Evolutionary conservation across 495 filamentous ascomycete species (phyloP), one percentile per base, ranked within the genome.

Genomic region (Penicillium subrubescens): DNA sequence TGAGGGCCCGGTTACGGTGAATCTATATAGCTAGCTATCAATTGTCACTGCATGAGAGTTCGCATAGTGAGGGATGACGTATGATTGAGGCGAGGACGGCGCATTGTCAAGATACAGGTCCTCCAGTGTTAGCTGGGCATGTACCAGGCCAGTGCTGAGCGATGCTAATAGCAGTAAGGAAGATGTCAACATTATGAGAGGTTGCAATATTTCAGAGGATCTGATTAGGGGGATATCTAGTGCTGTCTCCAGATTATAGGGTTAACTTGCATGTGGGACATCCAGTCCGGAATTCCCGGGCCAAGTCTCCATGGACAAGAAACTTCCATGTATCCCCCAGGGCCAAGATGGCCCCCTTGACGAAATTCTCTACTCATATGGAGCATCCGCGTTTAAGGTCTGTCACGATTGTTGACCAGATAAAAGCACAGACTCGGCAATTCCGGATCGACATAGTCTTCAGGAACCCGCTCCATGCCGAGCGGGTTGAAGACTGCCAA

Each of bases 1-100:
- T 3, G 79, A 80, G 6, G 75, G 74, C 2, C 80, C 80, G 5
- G 79, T 82, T 1, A 80, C 77, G 11, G 71, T 65, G 67, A 79
- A 81, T 12, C 73, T 70, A 61, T 64, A 76, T 59, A 69, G 56
- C 66, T 71, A 73, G 29, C 57, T 57, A 8, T 62, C 69, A 34
- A 74, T 63, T 11, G 68, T 71, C n/a, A 73, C 68, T 10, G 75
- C 67, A 37, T 75, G 73, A 6, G 72, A 67, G 57, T 71, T 65
- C 6, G 75, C 71, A 52, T 75, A 73, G 54, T 73, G 69, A 44
- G 68, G 73, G 46, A 77, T 69, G 54, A 75, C 64, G 50, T 75
- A 77, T 15, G 73, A 71, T 12, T 71, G 75, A 8, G 70, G 70
- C 2, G 67, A 65, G 5, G 68, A 62, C 0, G 73, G 73, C 14